phyloP scores from a whole-genome alignment of 192 early-diverging fungal species.

The Coemansia nantahalensis region DNA sequence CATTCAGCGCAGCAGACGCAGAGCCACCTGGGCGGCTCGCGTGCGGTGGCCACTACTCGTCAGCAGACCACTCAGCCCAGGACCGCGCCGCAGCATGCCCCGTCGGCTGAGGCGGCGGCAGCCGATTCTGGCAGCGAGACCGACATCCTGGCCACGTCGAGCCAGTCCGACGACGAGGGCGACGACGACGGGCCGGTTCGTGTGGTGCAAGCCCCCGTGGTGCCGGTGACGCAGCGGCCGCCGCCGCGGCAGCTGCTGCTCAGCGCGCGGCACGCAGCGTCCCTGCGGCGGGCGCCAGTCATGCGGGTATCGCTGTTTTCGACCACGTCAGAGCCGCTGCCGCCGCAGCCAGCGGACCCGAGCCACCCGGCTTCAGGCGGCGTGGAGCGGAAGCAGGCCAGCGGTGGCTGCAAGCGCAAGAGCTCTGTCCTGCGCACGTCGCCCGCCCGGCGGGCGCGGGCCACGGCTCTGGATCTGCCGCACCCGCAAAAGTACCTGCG shows the following conservation, averaged over 20 bases:
- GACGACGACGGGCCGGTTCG: too few relatives aligned
- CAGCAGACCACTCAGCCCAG: constrained; percentile 8
- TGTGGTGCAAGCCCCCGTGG: not conserved
- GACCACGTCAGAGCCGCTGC: constrained; percentile 1
- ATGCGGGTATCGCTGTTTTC: constrained; percentile 51
- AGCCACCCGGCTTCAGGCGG: too few relatives aligned
- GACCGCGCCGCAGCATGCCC: too few relatives aligned
- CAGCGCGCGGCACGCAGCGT: constrained; percentile 24
- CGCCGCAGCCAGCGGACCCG: too few relatives aligned
- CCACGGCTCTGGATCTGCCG: constrained; percentile 30
- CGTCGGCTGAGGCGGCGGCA: too few relatives aligned
- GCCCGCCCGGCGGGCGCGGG: too few relatives aligned
- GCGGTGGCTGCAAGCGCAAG: not conserved
- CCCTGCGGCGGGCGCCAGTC: constrained; percentile 32
- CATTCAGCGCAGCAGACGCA: constrained; percentile 16
- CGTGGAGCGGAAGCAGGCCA: too few relatives aligned
- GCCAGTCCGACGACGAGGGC: not conserved
- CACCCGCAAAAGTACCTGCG: constrained; percentile 43
- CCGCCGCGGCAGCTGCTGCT: constrained; percentile 26
- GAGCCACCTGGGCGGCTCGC: constrained; percentile 40
- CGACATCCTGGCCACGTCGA: constrained; percentile 2
- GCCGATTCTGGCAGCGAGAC: constrained; percentile 2
- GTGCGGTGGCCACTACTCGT: constrained; percentile 35
- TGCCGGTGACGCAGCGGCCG: constrained; percentile 3
- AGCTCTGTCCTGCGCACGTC: not conserved